Evolutionary conservation across 1,284 basidiomycete species (phyloP).

Genomic region (Blastosporella zonata): DNA sequence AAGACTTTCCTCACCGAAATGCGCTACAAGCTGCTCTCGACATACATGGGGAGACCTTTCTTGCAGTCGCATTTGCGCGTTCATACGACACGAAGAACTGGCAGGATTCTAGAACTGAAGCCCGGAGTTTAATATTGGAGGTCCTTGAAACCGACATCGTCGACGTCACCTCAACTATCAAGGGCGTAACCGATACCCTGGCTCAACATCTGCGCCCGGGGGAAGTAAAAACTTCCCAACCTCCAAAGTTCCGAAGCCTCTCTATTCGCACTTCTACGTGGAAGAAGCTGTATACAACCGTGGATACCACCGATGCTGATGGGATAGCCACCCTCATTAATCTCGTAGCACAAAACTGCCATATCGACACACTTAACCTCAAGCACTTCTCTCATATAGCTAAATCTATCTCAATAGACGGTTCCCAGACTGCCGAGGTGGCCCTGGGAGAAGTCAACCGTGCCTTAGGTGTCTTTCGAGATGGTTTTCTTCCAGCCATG

Average conservation of each 20-base stretch:
- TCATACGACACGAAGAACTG: conserved; percentile 45
- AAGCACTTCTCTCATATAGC: conserved; percentile 45
- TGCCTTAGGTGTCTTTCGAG: conserved; percentile 52
- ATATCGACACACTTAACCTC: conserved; percentile 61
- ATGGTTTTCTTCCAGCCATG: conserved; percentile 61
- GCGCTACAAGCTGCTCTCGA: conserved; percentile 45
- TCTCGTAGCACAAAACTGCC: conserved; percentile 55
- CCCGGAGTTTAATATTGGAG: conserved; percentile 46
- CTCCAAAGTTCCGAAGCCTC: conserved; percentile 22
- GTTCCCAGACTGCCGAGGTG: conserved; percentile 24
- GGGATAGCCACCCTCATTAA: conserved; percentile 57
- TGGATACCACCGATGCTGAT: conserved; percentile 56
- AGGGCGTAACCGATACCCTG: conserved; percentile 36
- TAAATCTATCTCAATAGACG: conserved; percentile 24
- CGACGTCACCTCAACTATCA: conserved; percentile 38
- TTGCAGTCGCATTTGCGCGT: conserved; percentile 58
- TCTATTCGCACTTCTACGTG: conserved; percentile 61
- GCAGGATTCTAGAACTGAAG: conserved; percentile 43
- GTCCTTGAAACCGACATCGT: conserved; percentile 44
- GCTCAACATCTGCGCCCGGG: conserved; percentile 22
- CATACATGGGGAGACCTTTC: conserved; percentile 56
- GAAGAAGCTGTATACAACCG: conserved; percentile 58
- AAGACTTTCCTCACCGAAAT: conserved; percentile 25
- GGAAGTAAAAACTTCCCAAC: conserved; percentile 1
- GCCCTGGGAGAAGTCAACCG: conserved; percentile 56